Conservation (phyloP, 371 early-diverging fungal species). For the Syncephalastrum sp. region DNA sequence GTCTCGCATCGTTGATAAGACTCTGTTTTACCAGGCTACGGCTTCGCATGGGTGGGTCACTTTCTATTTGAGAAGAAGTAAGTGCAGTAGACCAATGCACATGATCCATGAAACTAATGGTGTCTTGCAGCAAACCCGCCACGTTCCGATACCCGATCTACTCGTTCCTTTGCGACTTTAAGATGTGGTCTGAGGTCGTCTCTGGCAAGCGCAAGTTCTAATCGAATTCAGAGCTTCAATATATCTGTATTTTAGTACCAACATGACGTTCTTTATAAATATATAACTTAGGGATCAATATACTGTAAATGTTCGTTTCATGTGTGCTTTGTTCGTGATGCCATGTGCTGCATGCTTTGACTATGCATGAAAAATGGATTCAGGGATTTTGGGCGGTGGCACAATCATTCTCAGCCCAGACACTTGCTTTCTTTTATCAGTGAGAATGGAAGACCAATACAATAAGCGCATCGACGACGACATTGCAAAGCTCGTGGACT, state of each 20-base stretch:
- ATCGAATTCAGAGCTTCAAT: background rate
- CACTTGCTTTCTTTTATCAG: conserved; percentile 12
- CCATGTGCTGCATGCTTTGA: too few relatives aligned
- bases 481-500: conserved; percentile 57
- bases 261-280: too few relatives aligned
- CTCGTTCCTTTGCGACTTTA: conserved; percentile 62
- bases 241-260: too few relatives aligned
- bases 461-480: conserved; percentile 66
- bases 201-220: conserved; percentile 38
- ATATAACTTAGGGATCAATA: too few relatives aligned
- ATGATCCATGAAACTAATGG: background rate
- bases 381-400: too few relatives aligned
- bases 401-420: too few relatives aligned
- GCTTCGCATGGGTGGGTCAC: conserved; percentile 70
- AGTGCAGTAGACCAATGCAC: background rate
- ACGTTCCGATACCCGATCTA: conserved; percentile 70
- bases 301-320: too few relatives aligned
- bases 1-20: background rate
- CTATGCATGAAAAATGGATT: too few relatives aligned
- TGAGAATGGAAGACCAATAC: conserved; percentile 53
- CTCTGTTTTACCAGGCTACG: conserved; percentile 41
- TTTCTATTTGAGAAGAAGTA: conserved; percentile 66
- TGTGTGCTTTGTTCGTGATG: too few relatives aligned
- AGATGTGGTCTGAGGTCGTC: conserved; percentile 59
- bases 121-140: conserved; percentile 53